Conservation (phyloP, 2,329 filamentous ascomycete species). For the Thyridium curvatum region DNA sequence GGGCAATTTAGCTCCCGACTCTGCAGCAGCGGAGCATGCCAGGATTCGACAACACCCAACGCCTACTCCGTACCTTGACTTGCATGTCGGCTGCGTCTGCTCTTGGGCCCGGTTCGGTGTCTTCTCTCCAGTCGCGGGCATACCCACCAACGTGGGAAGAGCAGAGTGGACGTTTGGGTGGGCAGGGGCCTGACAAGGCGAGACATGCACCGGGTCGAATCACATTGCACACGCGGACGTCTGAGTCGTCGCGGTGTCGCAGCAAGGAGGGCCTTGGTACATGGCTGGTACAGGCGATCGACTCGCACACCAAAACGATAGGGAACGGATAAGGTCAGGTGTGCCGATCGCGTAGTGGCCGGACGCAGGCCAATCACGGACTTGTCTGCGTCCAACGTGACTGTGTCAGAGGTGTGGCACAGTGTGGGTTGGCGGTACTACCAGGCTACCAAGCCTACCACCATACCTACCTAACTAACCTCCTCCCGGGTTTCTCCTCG, state of each 20-base stretch:
- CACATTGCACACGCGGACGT: not conserved
- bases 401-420: conserved; percentile 1
- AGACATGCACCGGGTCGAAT: not conserved
- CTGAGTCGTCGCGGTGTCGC: not conserved
- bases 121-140: conserved; percentile 18
- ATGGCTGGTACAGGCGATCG: conserved; percentile 1
- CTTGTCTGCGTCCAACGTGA: conserved; percentile 8
- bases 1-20: not conserved
- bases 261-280: not conserved
- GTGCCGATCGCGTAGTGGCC: not conserved
- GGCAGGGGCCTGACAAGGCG: not conserved
- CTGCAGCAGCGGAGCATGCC: not conserved
- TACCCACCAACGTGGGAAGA: conserved; percentile 31
- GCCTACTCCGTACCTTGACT: not conserved
- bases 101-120: conserved; percentile 7
- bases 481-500: too few relatives aligned
- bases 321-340: conserved; percentile 1
- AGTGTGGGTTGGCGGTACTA: not conserved
- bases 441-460: too few relatives aligned
- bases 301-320: not conserved
- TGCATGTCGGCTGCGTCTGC: conserved; percentile 9
- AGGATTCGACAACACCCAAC: not conserved
- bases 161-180: conserved; percentile 20
- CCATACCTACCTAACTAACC: too few relatives aligned
- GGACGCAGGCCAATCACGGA: conserved; percentile 7